Evolutionary conservation across 2,329 filamentous ascomycete species (phyloP), one percentile per base, ranked within the genome.

Genomic region (Xylariaceae sp.): DNA sequence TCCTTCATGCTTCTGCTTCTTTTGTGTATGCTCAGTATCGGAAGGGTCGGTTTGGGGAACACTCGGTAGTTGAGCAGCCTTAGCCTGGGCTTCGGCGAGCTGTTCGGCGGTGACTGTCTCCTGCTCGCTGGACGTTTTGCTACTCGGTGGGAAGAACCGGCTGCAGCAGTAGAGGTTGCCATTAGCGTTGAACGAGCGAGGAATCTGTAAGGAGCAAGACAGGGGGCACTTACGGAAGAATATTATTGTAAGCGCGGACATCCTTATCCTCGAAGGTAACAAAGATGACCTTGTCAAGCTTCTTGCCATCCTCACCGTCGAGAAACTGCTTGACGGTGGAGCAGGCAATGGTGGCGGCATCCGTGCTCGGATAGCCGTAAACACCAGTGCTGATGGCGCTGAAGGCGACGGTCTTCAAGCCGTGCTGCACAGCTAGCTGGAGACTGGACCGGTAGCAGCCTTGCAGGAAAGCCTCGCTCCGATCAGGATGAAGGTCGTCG

Each of bases 301-400:
- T 81, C 18, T 67, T 52, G 1, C 76, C 77, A 10, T 75, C 64
- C 4, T 75, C 63, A 4, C 72, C 68, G 15, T 79, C 76, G n/a
- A 87, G 64, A 57, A 84, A 87, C 29, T 73, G 67, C 49, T 80
- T 77, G 8, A 86, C 80, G 1, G 81, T 72, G 26, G 80, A 75
- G 46, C 88, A 79, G 1, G 91, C 94, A 8, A 87, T 80, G n/a
- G 77, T 70, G 0, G 91, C 91, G 1, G 93, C 94, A 33, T 86
- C 81, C 1, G 68, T 59, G 63, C 84, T 89, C 0, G 93, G 93
- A 68, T 95, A 97, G 1, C 91, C 91, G 68, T 96, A 97, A 1
- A 96, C 72, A 0, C 93, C 94, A 1, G 93, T 97, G 67, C 92
- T 96, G 55, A 97, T 81, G 16, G 85, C 87, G 33, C 87, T 85